Conservation (phyloP, 2,329 filamentous ascomycete genomes). For the Remersonia thermophila region DNA sequence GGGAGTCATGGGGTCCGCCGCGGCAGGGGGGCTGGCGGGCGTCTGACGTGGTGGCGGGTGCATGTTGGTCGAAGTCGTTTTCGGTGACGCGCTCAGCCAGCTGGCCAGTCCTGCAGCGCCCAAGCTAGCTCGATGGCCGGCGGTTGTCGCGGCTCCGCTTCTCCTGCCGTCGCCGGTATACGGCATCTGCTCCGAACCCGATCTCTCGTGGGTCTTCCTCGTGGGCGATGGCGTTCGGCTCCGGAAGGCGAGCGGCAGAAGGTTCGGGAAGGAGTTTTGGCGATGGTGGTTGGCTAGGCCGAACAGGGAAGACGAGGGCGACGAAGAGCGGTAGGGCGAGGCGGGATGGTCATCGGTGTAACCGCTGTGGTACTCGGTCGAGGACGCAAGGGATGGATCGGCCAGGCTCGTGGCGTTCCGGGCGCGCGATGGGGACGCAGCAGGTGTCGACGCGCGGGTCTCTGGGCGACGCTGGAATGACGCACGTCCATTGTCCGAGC, state of each 20-base stretch:
- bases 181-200: slow-evolving; percentile 26
- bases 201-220: slow-evolving; percentile 15
- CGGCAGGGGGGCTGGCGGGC: slow-evolving; percentile 21
- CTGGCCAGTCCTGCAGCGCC: slow-evolving; percentile 22
- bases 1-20: slow-evolving; percentile 22
- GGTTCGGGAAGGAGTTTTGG: slow-evolving; percentile 26
- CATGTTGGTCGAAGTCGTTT: slow-evolving; percentile 20
- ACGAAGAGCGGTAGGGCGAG: slow-evolving; percentile 7
- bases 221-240: slow-evolving; percentile 21
- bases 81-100: slow-evolving; percentile 20
- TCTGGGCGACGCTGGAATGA: slow-evolving; percentile 6
- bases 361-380: slow-evolving; percentile 24
- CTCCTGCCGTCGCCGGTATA: slow-evolving; percentile 29
- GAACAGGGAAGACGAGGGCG: slow-evolving; percentile 11
- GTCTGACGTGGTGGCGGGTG: slow-evolving; percentile 19
- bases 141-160: slow-evolving; percentile 14
- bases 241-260: slow-evolving; percentile 21
- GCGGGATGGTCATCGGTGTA: slow-evolving; percentile 18
- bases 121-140: slow-evolving; percentile 18
- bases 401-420: slow-evolving; percentile 10
- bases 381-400: slow-evolving; percentile 16
- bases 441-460: slow-evolving; percentile 1
- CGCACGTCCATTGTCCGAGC: slow-evolving; percentile 10
- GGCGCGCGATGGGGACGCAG: slow-evolving; percentile 1
- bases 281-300: slow-evolving; percentile 20